Percentiles rank a stretch among this genome's conserved stretches.
These are phyloP conservation scores for Beauveria scarabaeidicola DNA, from an alignment of 2,329 filamentous ascomycete species.

Conservation along the genomic window DNA sequence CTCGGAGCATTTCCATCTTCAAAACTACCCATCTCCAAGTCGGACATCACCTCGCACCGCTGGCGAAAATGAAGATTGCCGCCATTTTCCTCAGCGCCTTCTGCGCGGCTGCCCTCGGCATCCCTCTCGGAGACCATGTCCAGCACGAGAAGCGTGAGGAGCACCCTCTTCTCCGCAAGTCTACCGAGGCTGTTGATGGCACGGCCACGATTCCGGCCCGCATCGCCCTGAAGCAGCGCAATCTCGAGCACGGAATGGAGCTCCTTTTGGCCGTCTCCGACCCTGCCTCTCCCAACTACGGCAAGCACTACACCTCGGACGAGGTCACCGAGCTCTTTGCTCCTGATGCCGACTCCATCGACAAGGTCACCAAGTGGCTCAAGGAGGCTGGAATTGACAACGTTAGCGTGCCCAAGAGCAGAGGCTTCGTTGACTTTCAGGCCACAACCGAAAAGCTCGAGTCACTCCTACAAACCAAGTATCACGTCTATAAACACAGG, in stretches of 20 bases:
- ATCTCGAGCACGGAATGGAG: slow-evolving; percentile 5
- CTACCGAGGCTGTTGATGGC: neutral
- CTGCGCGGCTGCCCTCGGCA: neutral
- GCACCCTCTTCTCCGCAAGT: neutral
- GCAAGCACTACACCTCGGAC: slow-evolving; percentile 6
- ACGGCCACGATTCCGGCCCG: neutral
- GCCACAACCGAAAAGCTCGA: slow-evolving; percentile 27
- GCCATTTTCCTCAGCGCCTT: slow-evolving; percentile 3
- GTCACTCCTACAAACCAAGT: slow-evolving; percentile 41
- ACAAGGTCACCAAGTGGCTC: slow-evolving; percentile 45
- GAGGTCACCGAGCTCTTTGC: neutral
- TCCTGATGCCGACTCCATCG: slow-evolving; percentile 30
- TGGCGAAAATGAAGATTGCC: neutral
- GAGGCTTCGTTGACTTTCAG: slow-evolving; percentile 30
- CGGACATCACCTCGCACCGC: neutral
- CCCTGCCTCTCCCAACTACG: slow-evolving; percentile 1
- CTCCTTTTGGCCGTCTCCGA: slow-evolving; percentile 3
- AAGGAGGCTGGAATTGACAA: slow-evolving; percentile 41
- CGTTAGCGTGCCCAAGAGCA: slow-evolving; percentile 40
- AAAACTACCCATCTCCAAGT: neutral
- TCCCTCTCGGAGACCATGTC: slow-evolving; percentile 2
- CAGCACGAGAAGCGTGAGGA: slow-evolving; percentile 1
- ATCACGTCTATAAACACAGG: slow-evolving; percentile 40
- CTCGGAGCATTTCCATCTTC: neutral
- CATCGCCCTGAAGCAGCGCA: slow-evolving; percentile 8